Base-by-base conservation (phyloP, 805 yeast genomes). In the Myxozyma melibiosi region DNA sequence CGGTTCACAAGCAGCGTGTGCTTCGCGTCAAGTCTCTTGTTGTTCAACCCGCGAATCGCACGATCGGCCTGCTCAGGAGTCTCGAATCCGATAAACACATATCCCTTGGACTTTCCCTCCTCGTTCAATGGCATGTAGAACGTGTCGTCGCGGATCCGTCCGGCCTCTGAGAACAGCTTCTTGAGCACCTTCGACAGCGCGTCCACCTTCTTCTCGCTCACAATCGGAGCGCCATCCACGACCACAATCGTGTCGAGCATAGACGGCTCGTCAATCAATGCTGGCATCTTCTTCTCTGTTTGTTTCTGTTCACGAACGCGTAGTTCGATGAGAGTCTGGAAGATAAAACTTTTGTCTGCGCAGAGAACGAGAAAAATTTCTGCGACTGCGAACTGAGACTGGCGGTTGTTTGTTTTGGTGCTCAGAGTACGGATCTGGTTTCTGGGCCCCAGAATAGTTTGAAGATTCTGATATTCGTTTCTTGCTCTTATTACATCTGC, bases 181-280 rank as follows among this genome's bases (percentile, higher is more conserved):
- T 80, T 82, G 69, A 94, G 80, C 43, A 95, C 97, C 73, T 89
- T 91, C 65, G 84, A 81, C 70, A 94, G 80, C 57, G 88, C 83
- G 54, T 90, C 88, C 50, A 84, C 88, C 75, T 94, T 94, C 51
- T 89, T 72, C 70, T 86, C 96, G 57, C 97, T 96, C 25, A 96
- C 96, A 61, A 90, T 78, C 65, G 99, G 99, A 9, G 96, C 91
- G 46, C 99, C 99, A 71, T 90, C 97, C 50, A 90, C 86, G 30
- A 92, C 88, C 56, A 92, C 83, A 69, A 83, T 90, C 68, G 82
- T 82, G 68, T 88, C 96, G 55, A 88, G 78, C 49, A 27, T 38
- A 14, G 49, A 37, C 35, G 48, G 28, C 41, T 48, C 38, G 33
- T 54, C 58, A n/a, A 48, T 51, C 45, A 48, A 24, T 8, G 49